phyloP scores from a whole-genome alignment of 2,329 filamentous ascomycete genomes.

The Xylaria sp. region DNA sequence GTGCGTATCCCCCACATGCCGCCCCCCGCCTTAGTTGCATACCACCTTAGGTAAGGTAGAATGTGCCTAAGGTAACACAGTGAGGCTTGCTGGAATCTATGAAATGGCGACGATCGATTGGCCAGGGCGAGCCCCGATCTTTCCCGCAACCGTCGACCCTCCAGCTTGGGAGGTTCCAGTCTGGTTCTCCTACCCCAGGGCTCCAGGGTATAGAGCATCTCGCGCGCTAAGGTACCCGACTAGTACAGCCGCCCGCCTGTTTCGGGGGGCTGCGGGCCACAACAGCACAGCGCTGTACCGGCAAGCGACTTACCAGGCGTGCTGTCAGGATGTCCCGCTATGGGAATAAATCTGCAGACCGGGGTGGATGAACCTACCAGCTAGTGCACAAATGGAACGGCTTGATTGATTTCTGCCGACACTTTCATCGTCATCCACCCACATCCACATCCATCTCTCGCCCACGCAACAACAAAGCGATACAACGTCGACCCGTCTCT shows the following conservation, averaged over 20 bases:
- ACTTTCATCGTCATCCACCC: conserved; percentile 37
- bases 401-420: conserved; percentile 37
- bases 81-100: conserved; percentile 7
- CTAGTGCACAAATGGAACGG: conserved; percentile 9
- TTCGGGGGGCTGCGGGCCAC: not conserved
- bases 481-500: conserved; percentile 21
- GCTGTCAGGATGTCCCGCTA: conserved; percentile 2
- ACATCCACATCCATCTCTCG: conserved; percentile 30
- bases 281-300: not conserved
- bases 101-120: conserved; percentile 24
- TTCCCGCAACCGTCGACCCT: conserved; percentile 32
- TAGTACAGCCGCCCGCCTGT: not conserved
- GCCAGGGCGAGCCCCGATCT: conserved; percentile 25
- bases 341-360: not conserved
- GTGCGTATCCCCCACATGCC: conserved; percentile 12
- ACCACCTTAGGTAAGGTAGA: not conserved
- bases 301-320: conserved; percentile 2
- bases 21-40: conserved; percentile 9
- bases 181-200: not conserved
- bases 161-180: conserved; percentile 27
- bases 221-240: not conserved
- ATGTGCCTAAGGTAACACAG: not conserved
- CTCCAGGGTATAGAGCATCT: not conserved
- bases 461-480: conserved; percentile 26
- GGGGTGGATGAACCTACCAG: not conserved